Base-by-base conservation (phyloP, 805 yeast species). In the Yamadazyma endophytica region DNA sequence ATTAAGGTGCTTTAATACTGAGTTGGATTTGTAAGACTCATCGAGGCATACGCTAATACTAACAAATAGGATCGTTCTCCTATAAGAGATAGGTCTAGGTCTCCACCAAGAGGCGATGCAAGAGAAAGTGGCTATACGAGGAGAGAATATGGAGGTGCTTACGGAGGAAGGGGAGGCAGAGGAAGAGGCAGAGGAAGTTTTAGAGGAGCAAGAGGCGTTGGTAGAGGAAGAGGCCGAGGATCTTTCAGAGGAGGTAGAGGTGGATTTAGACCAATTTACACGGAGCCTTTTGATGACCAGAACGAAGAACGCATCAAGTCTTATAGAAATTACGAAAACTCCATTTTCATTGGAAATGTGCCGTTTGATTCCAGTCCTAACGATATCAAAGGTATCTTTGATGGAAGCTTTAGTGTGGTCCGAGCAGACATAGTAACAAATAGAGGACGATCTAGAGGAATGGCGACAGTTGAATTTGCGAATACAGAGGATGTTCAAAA, bases 391-490 rank as follows among this genome's bases (percentile, higher is more conserved):
- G 78, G 68, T 12, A 66, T 72, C 40, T 83, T 83, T 55, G 58
- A 66, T n/a, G 58, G 57, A 17, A 51, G 52, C 15, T 61, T 56
- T 42, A 73, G 68, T 17, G 82, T 88, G 32, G 69, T 79, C 13
- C 73, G 85, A 42, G 95, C 96, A 3, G 96, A 88, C 54, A 80
- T 89, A 32, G 81, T 87, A 26, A 78, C 80, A 2, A 70, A 75
- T 39, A 75, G 80, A 45, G 94, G 94, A 35, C 82, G 82, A 49
- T 81, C 87, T 50, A 70, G 90, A 60, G 95, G 95, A 40, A 82
- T 82, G 90, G 90, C 89, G 24, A 85, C 95, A 15, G 96, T 88
- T 24, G 96, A 88, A 56, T 89, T 81, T 49, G 64, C 77, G 9
- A 64, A 65, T 36, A 68, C 68, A 37, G 79, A 72, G 12, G 82